These are phyloP conservation scores for Glycine tomentella DNA, from an alignment of 306 rosid genomes.

Conservation along the genomic window DNA sequence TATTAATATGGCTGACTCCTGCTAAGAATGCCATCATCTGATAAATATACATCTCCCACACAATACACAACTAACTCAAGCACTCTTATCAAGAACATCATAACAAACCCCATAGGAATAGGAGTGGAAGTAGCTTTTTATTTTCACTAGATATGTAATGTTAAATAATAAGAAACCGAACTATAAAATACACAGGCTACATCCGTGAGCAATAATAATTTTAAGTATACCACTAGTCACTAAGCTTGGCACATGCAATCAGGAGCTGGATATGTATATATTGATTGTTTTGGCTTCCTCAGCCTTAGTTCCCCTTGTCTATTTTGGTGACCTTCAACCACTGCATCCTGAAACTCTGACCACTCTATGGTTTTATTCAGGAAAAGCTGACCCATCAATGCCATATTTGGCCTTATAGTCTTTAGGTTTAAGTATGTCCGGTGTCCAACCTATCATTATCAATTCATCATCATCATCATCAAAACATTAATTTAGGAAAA, in stretches of 20 bases:
- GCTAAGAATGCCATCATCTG: constrained; percentile 55
- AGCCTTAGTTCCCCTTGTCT: constrained; percentile 90
- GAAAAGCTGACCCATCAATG: constrained; percentile 88
- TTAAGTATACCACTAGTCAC: constrained; percentile 26
- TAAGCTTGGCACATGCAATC: constrained; percentile 94
- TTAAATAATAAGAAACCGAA: constrained; percentile 56
- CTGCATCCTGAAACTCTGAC: constrained; percentile 76
- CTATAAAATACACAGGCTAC: constrained; percentile 40
- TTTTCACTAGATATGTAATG: constrained; percentile 53
- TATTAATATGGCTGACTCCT: constrained; percentile 41
- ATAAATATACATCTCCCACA: constrained; percentile 50
- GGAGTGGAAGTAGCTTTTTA: constrained; percentile 53
- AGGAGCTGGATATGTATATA: constrained; percentile 93
- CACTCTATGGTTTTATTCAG: constrained; percentile 81
- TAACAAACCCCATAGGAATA: constrained; percentile 45
- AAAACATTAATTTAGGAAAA: constrained; percentile 18
- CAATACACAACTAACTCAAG: constrained; percentile 44
- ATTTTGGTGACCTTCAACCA: constrained; percentile 75
- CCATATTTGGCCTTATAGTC: constrained; percentile 96
- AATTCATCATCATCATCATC: constrained; percentile 52
- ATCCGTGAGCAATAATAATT: constrained; percentile 27
- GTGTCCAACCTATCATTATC: constrained; percentile 84
- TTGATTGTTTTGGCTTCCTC: constrained; percentile 90
- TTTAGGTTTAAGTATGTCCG: constrained; percentile 84
- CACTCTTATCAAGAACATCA: constrained; percentile 53